Percentiles rank a stretch among this genome's conserved stretches.
Evolutionary conservation across 305 asterid species (phyloP).

Genomic region (Fraxinus baroniana): DNA sequence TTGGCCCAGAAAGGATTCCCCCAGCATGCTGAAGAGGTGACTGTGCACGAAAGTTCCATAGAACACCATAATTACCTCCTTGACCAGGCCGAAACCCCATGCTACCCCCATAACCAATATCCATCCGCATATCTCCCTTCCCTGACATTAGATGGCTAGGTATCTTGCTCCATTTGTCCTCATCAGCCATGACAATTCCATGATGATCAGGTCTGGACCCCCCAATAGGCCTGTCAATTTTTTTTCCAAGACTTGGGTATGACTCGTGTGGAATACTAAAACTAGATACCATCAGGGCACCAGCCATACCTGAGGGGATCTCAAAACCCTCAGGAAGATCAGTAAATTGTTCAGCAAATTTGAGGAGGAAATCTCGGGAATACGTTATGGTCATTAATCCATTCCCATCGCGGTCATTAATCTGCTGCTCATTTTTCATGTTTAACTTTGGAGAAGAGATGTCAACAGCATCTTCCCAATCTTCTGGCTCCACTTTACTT

Average conservation of each 20-base stretch:
- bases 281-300: constrained; percentile 37
- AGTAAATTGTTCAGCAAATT: constrained; percentile 28
- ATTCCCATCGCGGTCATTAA: constrained; percentile 36
- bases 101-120: constrained; percentile 34
- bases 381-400: constrained; percentile 39
- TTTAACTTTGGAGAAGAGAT: constrained; percentile 53
- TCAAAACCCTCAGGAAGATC: constrained; percentile 35
- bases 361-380: constrained; percentile 37
- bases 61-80: constrained; percentile 48
- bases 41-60: constrained; percentile 53
- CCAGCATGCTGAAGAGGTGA: constrained; percentile 42
- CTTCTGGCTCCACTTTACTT: constrained; percentile 72
- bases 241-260: constrained; percentile 55
- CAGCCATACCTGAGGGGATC: constrained; percentile 33
- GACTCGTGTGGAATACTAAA: constrained; percentile 36
- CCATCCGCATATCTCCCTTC: constrained; percentile 40
- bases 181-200: constrained; percentile 54
- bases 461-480: constrained; percentile 95
- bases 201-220: constrained; percentile 42
- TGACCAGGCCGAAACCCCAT: constrained; percentile 47
- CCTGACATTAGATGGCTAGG: constrained; percentile 40
- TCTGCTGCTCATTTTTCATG: constrained; percentile 39
- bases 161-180: constrained; percentile 51
- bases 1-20: constrained; percentile 51
- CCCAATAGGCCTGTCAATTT: constrained; percentile 52